phyloP scores from a whole-genome alignment of 768 basidiomycete genomes.

The Phylloporus sp. region DNA sequence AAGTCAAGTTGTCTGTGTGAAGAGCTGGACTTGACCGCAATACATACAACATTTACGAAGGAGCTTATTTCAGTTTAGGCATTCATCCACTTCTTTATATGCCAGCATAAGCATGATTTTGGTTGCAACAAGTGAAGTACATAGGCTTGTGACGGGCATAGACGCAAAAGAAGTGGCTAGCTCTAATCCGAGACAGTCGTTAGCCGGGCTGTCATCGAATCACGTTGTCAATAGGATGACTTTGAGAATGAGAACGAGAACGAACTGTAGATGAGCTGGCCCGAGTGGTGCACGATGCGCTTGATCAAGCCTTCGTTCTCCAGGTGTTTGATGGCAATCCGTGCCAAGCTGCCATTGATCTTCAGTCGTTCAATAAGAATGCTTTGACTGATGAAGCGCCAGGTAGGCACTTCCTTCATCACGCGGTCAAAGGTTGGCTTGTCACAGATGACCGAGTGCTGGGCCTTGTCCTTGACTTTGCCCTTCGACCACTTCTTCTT shows the following conservation, averaged over 20 bases:
- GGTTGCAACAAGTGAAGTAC: conserved; percentile 31
- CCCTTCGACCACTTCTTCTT: conserved; percentile 99
- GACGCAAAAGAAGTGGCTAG: conserved; percentile 14
- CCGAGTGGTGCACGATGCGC: conserved; percentile 92
- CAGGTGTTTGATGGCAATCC: conserved; percentile 84
- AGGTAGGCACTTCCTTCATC: conserved; percentile 97
- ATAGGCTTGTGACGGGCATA: conserved; percentile 31
- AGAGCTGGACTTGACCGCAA: neutral
- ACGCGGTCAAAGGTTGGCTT: conserved; percentile 91
- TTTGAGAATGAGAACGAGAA: conserved; percentile 18
- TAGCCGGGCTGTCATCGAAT: conserved; percentile 35
- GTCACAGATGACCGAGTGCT: conserved; percentile 93
- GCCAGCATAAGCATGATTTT: conserved; percentile 29
- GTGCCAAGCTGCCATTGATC: conserved; percentile 91
- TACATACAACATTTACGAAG: neutral
- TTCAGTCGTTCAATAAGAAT: conserved; percentile 99
- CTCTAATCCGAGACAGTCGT: conserved; percentile 39
- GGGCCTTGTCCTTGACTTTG: conserved; percentile 99
- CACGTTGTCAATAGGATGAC: conserved; percentile 1
- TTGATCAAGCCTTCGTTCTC: conserved; percentile 94
- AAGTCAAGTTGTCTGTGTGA: too few relatives aligned
- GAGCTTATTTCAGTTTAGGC: neutral
- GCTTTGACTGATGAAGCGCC: conserved; percentile 96
- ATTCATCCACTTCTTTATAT: neutral
- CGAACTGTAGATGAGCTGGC: conserved; percentile 94